A percentile compares a stretch with the other conserved stretches of the same genome.
Evolutionary conservation across 2,329 filamentous ascomycete species (phyloP).

Genomic region (Colletotrichum sp.): DNA sequence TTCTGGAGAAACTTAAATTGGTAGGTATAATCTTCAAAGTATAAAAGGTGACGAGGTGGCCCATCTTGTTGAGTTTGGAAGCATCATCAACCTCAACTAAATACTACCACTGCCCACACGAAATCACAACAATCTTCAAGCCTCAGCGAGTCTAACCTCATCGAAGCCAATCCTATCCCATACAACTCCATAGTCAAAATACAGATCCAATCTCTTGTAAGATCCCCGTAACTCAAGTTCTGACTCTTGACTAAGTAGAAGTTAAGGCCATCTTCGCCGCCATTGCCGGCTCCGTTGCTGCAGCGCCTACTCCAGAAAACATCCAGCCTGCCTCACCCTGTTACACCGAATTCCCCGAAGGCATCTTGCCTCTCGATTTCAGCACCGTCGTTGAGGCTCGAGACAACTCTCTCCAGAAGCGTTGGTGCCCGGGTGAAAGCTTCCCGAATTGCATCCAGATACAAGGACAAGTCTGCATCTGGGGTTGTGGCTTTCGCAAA

Average conservation of each 20-base stretch:
- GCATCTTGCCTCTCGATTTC: background rate
- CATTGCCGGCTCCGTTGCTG: background rate
- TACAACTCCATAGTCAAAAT: background rate
- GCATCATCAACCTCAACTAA: background rate
- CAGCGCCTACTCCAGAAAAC: background rate
- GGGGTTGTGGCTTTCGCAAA: background rate
- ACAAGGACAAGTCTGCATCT: background rate
- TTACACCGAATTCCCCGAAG: background rate
- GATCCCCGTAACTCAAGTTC: background rate
- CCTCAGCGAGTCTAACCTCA: background rate
- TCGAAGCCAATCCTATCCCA: background rate
- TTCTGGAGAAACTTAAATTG: fast-evolving
- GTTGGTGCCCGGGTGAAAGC: background rate
- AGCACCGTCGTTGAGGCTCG: background rate
- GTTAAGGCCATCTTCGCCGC: background rate
- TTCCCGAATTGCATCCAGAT: background rate
- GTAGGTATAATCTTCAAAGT: background rate
- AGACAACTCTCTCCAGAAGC: background rate
- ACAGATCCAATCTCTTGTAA: background rate
- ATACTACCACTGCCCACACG: background rate
- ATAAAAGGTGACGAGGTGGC: background rate
- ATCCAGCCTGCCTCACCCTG: background rate
- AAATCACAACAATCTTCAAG: background rate
- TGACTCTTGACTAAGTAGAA: fast-evolving
- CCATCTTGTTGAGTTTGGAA: background rate